Base-by-base conservation (phyloP, 371 early-diverging fungal species). In the Mortierella sp. region DNA sequence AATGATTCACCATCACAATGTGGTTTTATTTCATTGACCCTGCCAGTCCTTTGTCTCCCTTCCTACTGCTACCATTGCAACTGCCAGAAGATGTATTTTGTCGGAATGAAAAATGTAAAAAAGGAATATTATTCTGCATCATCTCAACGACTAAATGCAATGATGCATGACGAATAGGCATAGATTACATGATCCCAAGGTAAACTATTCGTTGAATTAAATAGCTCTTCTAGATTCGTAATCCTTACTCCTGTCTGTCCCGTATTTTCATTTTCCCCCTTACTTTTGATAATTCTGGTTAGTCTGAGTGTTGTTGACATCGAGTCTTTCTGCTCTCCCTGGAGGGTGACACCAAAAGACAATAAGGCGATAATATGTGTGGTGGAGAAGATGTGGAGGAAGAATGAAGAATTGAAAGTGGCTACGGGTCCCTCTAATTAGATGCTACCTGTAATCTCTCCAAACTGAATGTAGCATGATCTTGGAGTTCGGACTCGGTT, bases 391-490 rank as follows among this genome's bases (percentile, higher is more conserved):
- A 10, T 22, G 52, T 52, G 22, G n/a, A 52, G 52, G 8, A n/a
- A 52, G 21, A 8, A n/a, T 47, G 47, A 47, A 47, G 47, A 47
- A 52, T 52, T 22, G 52, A 22, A 36, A 36, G 52, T 52, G 19
- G 8, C n/a, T n/a, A 1, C 52, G 22, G 22, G 52, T 22, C n/a
- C 4, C 52, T 22, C 52, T n/a, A 22, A 1, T 52, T 52, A 52
- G 52, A 52, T 52, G n/a, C n/a, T 52, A 52, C n/a, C 52, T 52
- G 52, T 52, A 52, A 52, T 8, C 52, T n/a, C 52, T 52, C n/a
- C 52, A n/a, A 52, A 8, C 52, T n/a, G 19, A 52, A 52, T 52
- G 52, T n/a, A 52, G n/a, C 21, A 52, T 52, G 19, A 52, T 22
- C 52, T 52, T 52, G n/a, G 19, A 19, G 19, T 52, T 52, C 19